phyloP scores from a whole-genome alignment of 495 filamentous ascomycete species.

The Tuber melanosporum region DNA sequence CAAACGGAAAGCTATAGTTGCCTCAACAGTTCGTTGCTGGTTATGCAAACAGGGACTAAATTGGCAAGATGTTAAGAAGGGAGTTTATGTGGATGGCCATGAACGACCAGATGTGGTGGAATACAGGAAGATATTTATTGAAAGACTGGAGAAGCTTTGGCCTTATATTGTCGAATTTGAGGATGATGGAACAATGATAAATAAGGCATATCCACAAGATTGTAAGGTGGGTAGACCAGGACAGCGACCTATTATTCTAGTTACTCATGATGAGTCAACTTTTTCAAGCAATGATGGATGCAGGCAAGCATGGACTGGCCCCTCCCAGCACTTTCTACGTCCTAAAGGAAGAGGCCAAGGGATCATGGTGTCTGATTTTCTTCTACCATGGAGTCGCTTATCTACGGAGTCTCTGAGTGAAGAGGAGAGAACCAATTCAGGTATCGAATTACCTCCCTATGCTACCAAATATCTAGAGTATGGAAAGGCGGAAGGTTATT shows the following conservation, averaged over 20 bases:
- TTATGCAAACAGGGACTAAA: not conserved
- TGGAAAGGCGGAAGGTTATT: too few relatives aligned
- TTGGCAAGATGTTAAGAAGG: not conserved
- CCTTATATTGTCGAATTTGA: not conserved
- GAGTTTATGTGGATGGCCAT: slow-evolving; percentile 10
- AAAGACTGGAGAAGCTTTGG: not conserved
- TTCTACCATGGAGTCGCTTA: not conserved
- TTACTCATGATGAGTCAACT: not conserved
- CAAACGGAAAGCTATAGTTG: not conserved
- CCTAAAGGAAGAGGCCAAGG: not conserved
- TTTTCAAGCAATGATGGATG: not conserved
- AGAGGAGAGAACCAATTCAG: too few relatives aligned
- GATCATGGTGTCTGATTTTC: not conserved
- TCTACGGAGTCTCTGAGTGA: too few relatives aligned
- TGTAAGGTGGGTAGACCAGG: not conserved
- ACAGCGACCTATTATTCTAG: not conserved
- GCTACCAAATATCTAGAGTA: too few relatives aligned
- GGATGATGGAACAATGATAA: not conserved
- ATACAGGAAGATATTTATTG: not conserved
- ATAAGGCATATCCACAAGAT: not conserved
- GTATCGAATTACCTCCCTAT: too few relatives aligned
- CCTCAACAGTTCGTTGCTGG: not conserved
- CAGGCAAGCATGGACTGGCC: not conserved
- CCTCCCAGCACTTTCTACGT: not conserved
- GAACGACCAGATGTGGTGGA: slow-evolving; percentile 6